These are phyloP conservation scores for Acacia concinna DNA, from an alignment of 331 rosid genomes.

Conservation along the genomic window DNA sequence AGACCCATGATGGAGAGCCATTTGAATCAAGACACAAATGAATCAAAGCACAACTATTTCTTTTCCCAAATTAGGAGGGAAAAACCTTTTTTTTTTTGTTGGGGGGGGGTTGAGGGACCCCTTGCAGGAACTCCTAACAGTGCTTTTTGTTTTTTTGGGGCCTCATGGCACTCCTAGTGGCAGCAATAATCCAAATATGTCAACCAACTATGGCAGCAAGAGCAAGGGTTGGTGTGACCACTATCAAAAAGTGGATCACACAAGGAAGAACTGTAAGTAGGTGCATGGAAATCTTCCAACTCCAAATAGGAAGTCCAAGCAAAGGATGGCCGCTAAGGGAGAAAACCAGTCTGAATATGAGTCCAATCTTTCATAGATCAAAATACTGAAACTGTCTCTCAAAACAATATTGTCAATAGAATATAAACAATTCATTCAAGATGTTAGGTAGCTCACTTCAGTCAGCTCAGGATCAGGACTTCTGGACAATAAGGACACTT, in stretches of 20 bases:
- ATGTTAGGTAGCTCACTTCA: constrained; percentile 50
- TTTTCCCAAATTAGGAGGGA: background rate
- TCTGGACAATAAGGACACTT: constrained; percentile 69
- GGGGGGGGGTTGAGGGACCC: too few species aligned
- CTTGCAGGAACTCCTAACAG: too few species aligned
- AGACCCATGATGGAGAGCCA: background rate
- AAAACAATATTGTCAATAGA: background rate
- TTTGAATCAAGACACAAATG: background rate
- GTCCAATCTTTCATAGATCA: background rate
- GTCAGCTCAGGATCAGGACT: constrained; percentile 84
- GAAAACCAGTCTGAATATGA: background rate
- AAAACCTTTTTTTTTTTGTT: background rate
- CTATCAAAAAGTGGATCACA: background rate
- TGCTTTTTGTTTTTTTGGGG: background rate
- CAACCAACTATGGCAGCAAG: background rate
- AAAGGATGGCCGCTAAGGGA: background rate
- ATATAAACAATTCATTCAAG: background rate
- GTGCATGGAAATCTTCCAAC: background rate
- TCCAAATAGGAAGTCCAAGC: background rate
- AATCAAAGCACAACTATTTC: background rate
- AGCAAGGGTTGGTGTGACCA: background rate
- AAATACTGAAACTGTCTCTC: background rate
- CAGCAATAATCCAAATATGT: background rate
- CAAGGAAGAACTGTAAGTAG: background rate
- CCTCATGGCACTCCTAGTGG: background rate